Evolutionary conservation across 257 asterid genomes (phyloP).

Genomic region (Solanum dulcamara): DNA sequence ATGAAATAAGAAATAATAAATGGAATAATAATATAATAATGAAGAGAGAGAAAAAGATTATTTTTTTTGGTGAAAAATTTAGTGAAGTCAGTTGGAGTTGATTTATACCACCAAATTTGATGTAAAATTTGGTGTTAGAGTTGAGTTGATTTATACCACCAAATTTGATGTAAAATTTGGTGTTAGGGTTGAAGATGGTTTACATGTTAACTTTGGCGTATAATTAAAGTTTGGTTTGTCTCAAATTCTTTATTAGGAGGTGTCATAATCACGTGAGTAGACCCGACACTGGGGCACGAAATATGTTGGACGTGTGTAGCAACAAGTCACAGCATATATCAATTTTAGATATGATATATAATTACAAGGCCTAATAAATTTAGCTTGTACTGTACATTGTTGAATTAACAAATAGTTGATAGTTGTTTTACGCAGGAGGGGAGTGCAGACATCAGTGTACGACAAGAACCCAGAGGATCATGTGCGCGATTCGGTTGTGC

Average conservation of each 20-base stretch:
- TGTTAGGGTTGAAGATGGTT: no score
- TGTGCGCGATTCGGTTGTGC: conserved; percentile 26
- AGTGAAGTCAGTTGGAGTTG: no score
- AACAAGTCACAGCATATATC: no score
- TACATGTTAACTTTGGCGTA: no score
- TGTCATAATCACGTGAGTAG: neutral
- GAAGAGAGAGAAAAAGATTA: no score
- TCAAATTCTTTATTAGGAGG: neutral
- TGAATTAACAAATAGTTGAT: neutral
- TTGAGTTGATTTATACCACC: no score
- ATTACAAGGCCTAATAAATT: neutral
- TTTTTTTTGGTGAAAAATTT: no score
- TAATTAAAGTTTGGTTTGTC: neutral
- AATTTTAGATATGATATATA: neutral
- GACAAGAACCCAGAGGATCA: conserved; percentile 78
- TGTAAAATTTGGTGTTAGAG: no score
- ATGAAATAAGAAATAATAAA: no score
- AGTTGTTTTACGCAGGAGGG: conserved; percentile 31
- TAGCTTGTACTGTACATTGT: neutral
- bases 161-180: no score
- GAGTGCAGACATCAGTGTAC: conserved; percentile 58
- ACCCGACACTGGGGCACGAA: neutral
- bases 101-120: no score
- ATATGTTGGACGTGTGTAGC: neutral
- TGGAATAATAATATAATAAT: no score